phyloP scores from a whole-genome alignment of 768 basidiomycete species.

The Russula virescens region DNA sequence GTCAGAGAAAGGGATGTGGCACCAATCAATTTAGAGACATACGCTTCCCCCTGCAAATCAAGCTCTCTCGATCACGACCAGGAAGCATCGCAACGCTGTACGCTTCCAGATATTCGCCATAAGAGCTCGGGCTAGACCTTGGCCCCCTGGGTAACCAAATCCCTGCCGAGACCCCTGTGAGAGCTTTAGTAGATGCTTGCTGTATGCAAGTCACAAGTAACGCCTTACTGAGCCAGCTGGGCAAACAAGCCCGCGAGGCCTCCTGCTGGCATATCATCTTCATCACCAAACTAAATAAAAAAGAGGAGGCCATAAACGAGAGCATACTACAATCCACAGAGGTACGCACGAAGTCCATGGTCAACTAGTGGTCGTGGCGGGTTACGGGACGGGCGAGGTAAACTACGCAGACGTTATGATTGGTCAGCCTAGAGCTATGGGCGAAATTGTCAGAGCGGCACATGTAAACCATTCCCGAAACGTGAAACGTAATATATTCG shows the following conservation, averaged over 20 bases:
- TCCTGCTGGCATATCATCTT: conserved; percentile 29
- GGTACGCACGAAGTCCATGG: conserved; percentile 17
- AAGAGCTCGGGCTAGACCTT: conserved; percentile 60
- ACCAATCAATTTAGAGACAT: conserved; percentile 36
- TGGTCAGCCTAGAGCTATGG: too few species aligned
- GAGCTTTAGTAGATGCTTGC: conserved; percentile 10
- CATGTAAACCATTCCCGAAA: too few species aligned
- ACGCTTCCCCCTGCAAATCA: conserved; percentile 98
- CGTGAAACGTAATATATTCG: too few species aligned
- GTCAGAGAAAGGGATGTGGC: conserved; percentile 12
- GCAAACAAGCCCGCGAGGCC: conserved; percentile 59
- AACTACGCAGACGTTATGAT: too few species aligned
- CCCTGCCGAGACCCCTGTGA: conserved; percentile 49
- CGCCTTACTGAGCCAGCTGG: conserved; percentile 56
- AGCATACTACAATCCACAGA: not conserved
- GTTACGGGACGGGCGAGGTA: not conserved
- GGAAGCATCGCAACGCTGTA: conserved; percentile 94
- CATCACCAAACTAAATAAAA: conserved; percentile 17
- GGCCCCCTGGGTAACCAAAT: conserved; percentile 43
- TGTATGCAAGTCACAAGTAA: not conserved
- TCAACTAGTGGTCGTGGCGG: not conserved
- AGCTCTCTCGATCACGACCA: conserved; percentile 77
- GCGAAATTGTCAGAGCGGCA: too few species aligned
- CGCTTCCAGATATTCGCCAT: conserved; percentile 90
- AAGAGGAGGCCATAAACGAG: not conserved